Conservation (phyloP, 305 asterid species). For the Coffea humblotiana region DNA sequence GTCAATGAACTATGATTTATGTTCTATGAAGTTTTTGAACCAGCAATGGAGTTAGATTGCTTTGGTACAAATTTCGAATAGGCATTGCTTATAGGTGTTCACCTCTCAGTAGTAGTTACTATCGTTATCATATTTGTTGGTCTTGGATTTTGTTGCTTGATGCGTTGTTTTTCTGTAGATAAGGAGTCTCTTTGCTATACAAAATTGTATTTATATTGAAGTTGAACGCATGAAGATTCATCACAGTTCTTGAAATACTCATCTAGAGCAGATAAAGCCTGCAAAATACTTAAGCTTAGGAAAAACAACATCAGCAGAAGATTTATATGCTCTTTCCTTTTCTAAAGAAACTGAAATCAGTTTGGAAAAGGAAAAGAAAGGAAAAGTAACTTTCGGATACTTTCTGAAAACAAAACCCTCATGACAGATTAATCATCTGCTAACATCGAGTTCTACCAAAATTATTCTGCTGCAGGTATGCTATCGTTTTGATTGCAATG, state of each 20-base stretch:
- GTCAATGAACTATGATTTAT: neutral
- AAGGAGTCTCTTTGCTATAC: neutral
- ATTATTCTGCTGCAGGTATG: constrained; percentile 27
- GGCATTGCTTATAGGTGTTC: neutral
- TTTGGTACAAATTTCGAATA: neutral
- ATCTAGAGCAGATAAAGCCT: neutral
- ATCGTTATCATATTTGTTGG: neutral
- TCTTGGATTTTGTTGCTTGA: neutral
- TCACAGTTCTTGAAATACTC: constrained; percentile 4
- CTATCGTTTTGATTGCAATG: constrained; percentile 39
- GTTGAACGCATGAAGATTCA: neutral
- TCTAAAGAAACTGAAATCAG: neutral
- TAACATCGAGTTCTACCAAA: neutral
- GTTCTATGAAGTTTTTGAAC: neutral
- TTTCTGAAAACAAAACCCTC: neutral
- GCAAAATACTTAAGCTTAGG: neutral
- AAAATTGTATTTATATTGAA: neutral
- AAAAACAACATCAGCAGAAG: neutral
- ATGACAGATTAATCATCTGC: neutral
- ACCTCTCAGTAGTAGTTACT: neutral
- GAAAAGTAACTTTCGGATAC: neutral
- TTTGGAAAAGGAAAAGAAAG: neutral
- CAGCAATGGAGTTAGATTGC: neutral
- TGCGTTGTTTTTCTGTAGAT: neutral
- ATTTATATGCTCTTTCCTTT: neutral